Evolutionary conservation across 441 rosid genomes (phyloP).

Genomic region (Rhodomyrtus psidioides): DNA sequence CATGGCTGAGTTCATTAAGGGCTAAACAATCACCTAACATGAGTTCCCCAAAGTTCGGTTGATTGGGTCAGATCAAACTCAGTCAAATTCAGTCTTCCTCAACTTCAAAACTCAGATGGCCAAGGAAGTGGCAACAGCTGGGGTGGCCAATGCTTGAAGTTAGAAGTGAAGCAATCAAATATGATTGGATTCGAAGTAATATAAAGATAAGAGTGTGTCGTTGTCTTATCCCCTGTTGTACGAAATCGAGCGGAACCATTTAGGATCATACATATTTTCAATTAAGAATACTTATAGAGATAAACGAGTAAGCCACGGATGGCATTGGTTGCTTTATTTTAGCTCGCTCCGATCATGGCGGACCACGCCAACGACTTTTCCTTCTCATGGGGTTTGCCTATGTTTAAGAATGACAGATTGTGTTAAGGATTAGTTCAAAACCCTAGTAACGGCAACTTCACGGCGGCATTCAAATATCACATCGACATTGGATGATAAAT

Average conservation of each 20-base stretch:
- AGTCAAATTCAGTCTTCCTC: background rate
- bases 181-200: background rate
- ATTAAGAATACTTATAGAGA: background rate
- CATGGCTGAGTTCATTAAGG: background rate
- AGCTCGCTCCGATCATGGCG: background rate
- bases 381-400: background rate
- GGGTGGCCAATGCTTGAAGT: background rate
- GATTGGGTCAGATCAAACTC: background rate
- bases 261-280: background rate
- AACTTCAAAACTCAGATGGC: background rate
- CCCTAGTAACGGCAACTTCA: background rate
- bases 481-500: background rate
- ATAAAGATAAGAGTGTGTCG: background rate
- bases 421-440: background rate
- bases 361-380: background rate
- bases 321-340: background rate
- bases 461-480: background rate
- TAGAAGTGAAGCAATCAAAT: background rate
- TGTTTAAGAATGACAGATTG: background rate
- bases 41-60: background rate
- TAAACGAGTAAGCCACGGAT: background rate
- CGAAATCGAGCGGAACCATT: background rate
- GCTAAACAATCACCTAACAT: background rate
- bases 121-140: background rate
- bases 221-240: background rate